Evolutionary conservation across 164 flowering plant genomes (phyloP), one percentile per base, ranked within the genome.

Genomic region (Liquidambar formosana): DNA sequence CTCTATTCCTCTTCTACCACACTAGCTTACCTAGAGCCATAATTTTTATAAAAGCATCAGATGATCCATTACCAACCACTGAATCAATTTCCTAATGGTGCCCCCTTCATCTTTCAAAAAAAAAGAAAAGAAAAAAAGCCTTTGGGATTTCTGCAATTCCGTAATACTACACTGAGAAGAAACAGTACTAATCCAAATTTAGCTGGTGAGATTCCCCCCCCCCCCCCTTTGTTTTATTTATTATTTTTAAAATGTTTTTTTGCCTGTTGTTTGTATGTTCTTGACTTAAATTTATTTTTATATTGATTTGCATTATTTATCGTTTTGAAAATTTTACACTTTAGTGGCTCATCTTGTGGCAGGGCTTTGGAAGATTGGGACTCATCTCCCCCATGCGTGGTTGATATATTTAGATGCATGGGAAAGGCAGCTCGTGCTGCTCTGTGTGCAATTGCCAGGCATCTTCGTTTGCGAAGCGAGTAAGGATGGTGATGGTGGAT

Each of bases 381-480:
- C 65, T 85, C 91, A 19, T 86, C 91, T 43, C 98, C 97, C 5
- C 96, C 98, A 53, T 92, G 98, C 70, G 84, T 89, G 92, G 75
- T 85, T 70, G 98, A 94, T 57, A 75, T 81, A 62, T 94, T 88
- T 76, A 81, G 86, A 77, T 88, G 94, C 77, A 83, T 92, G 92
- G 98, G 96, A 47, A 94, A 84, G 75, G 95, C 86, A 33, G 93
- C 98, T 73, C 96, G 96, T 57, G 84, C 85, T 69, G 89, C 93
- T 69, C 69, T 94, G 41, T 84, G 81, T 83, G 95, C 94, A 4
- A 85, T 92, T 71, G 93, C 97, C 11, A 86, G 91, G 77, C 89
- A 94, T 86, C 97, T 94, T 75, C 98, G 94, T 67, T 72, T 94
- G 67, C 84, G 94, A 67, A 86, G 88, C 89, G 96, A 92, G 98